Conservation (phyloP, 129 eudicot species). For the Flaveria brownii region DNA sequence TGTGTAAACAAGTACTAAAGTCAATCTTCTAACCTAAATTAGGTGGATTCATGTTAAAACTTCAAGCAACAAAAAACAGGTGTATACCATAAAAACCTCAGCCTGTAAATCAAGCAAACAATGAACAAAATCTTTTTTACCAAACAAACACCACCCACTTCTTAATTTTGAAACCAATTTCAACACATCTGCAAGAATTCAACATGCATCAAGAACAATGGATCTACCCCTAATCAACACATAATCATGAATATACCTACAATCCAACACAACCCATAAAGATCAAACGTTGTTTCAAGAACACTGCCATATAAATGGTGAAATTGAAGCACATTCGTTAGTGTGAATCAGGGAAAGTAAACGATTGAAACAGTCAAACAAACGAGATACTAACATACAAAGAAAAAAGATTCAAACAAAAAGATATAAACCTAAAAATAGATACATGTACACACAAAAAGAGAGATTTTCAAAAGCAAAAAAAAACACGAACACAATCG, state of each 20-base stretch:
- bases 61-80: constrained; percentile 33
- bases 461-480: neutral
- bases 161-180: neutral
- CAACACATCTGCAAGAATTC: constrained; percentile 8
- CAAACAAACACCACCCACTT: constrained; percentile 21
- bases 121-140: constrained; percentile 18
- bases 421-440: constrained; percentile 20
- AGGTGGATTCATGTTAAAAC: constrained; percentile 37
- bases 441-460: constrained; percentile 13
- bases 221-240: constrained; percentile 25
- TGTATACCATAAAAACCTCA: constrained; percentile 21
- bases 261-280: constrained; percentile 4
- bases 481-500: neutral
- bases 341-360: too few relatives aligned
- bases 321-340: neutral
- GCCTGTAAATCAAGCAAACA: constrained; percentile 24
- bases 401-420: constrained; percentile 18
- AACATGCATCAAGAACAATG: constrained; percentile 34
- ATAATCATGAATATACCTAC: neutral
- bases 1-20: constrained; percentile 30
- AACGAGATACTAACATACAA: constrained; percentile 3
- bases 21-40: constrained; percentile 39
- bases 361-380: constrained; percentile 18
- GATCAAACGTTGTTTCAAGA: constrained; percentile 3
- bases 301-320: neutral